A percentile compares a stretch with the other conserved stretches of the same genome.
These are phyloP conservation scores for Claviceps purpurea DNA, from an alignment of 2,329 filamentous ascomycete genomes.

Conservation along the genomic window DNA sequence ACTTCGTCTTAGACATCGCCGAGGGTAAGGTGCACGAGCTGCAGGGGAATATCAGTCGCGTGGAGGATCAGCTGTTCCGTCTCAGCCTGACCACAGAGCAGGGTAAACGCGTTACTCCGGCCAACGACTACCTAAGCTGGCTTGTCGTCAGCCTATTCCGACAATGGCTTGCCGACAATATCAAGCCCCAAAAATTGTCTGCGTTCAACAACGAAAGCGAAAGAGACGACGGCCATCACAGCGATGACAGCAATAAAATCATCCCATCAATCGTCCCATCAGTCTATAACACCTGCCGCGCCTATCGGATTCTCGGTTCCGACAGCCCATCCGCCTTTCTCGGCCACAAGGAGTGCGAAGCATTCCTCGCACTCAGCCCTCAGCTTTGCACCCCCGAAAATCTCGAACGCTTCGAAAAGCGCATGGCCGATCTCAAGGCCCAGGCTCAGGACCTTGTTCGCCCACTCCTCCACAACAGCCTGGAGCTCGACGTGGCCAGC, in stretches of 20 bases:
- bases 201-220: constrained; percentile 15
- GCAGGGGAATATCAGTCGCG: too few relatives aligned
- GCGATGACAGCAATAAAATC: constrained; percentile 10
- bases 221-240: background rate
- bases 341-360: too few relatives aligned
- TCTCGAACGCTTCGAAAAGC: too few relatives aligned
- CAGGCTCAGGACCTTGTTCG: too few relatives aligned
- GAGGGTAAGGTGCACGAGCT: too few relatives aligned
- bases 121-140: constrained; percentile 78
- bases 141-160: constrained; percentile 75
- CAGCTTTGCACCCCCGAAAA: too few relatives aligned
- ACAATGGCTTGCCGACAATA: constrained; percentile 34
- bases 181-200: constrained; percentile 47
- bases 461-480: too few relatives aligned
- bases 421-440: too few relatives aligned
- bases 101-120: constrained; percentile 71
- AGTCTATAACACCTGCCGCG: constrained; percentile 50
- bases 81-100: constrained; percentile 23
- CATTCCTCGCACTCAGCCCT: too few relatives aligned
- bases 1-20: too few relatives aligned
- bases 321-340: too few relatives aligned
- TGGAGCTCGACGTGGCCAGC: constrained; percentile 7
- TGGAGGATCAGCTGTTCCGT: too few relatives aligned
- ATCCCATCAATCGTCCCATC: constrained; percentile 37
- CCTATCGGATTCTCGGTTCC: constrained; percentile 65